phyloP scores from a whole-genome alignment of 2,329 filamentous ascomycete genomes.

The Aspergillus quadricinctus region DNA sequence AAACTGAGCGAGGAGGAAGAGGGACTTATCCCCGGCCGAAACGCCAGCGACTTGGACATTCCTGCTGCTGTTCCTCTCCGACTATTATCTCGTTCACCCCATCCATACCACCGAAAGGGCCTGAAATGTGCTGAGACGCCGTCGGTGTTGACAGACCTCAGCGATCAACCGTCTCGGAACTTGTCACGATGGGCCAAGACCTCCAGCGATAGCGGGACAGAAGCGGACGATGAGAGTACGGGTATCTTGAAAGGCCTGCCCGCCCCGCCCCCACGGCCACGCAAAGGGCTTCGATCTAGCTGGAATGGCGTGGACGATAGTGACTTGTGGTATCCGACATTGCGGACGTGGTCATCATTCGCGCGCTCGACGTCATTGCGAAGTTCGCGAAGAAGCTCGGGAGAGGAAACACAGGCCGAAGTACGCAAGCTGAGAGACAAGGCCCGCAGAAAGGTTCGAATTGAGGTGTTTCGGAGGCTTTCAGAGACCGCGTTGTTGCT shows the following conservation, averaged over 20 bases:
- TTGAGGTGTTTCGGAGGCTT: constrained; percentile 45
- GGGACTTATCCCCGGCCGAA: constrained; percentile 17
- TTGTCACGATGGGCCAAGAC: constrained; percentile 52
- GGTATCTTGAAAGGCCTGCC: constrained; percentile 75
- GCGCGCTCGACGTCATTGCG: constrained; percentile 22
- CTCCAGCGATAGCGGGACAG: constrained; percentile 84
- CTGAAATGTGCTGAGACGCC: constrained; percentile 53
- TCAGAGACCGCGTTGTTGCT: constrained; percentile 53
- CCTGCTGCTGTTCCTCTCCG: constrained; percentile 35
- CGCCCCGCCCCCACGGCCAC: constrained; percentile 65
- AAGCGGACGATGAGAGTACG: constrained; percentile 86
- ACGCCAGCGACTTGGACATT: constrained; percentile 15
- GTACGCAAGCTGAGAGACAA: constrained; percentile 19
- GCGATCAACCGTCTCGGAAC: constrained; percentile 27
- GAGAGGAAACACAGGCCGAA: constrained; percentile 25
- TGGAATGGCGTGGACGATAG: constrained; percentile 20
- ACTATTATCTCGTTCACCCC: constrained; percentile 58
- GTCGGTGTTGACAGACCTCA: constrained; percentile 34
- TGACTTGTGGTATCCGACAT: constrained; percentile 26
- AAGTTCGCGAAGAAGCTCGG: constrained; percentile 28
- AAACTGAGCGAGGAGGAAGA: constrained; percentile 28
- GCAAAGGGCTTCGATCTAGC: constrained; percentile 67
- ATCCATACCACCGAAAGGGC: constrained; percentile 62
- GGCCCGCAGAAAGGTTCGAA: constrained; percentile 29
- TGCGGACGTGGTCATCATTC: constrained; percentile 31